Conservation (phyloP, 257 asterid species). For the Mitragyna speciosa region DNA sequence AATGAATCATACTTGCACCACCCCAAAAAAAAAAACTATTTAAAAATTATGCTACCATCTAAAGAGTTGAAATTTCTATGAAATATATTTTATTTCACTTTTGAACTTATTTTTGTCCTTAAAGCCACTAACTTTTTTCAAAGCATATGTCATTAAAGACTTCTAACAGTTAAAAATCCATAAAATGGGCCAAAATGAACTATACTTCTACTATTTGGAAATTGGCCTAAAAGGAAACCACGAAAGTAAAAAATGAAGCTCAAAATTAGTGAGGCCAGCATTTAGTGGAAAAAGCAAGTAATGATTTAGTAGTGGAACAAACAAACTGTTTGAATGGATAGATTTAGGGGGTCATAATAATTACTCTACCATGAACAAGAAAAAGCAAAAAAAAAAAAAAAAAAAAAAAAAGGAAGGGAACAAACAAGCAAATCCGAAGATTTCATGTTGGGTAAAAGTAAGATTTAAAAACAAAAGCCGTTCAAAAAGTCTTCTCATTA, state of each 20-base stretch:
- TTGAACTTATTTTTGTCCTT: too few relatives aligned
- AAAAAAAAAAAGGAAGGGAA: not conserved
- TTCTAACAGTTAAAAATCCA: too few relatives aligned
- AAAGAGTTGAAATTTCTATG: too few relatives aligned
- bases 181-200: not conserved
- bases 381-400: too few relatives aligned
- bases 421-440: constrained; percentile 19
- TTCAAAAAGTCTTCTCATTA: constrained; percentile 7
- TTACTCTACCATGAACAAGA: not conserved
- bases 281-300: not conserved
- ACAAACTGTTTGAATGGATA: constrained; percentile 23
- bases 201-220: too few relatives aligned
- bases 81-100: too few relatives aligned
- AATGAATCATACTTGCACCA: too few relatives aligned
- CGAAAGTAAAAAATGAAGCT: too few relatives aligned
- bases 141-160: not conserved
- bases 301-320: not conserved
- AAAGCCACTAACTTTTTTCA: too few relatives aligned
- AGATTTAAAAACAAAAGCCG: constrained; percentile 21
- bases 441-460: constrained; percentile 26
- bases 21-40: too few relatives aligned
- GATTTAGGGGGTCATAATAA: constrained; percentile 15
- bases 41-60: too few relatives aligned
- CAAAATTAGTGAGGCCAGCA: not conserved
- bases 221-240: not conserved